Conservation (phyloP, 2,329 filamentous ascomycete species). For the Aspergillus sp. region DNA sequence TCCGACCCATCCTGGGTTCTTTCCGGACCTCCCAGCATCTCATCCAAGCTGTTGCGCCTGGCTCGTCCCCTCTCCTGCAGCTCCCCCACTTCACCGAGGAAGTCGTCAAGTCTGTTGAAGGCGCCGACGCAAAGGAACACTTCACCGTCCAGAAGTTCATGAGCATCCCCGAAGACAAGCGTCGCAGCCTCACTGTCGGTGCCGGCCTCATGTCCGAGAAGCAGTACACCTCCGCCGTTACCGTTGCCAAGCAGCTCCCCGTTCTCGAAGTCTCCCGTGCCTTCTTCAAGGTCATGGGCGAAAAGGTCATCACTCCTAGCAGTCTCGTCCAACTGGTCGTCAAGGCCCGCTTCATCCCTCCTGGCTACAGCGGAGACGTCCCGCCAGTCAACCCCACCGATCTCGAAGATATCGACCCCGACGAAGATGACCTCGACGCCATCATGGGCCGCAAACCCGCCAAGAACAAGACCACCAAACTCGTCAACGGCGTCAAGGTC, state of each 20-base stretch:
- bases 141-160: slow-evolving; percentile 85
- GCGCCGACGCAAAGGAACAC: slow-evolving; percentile 70
- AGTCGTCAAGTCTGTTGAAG: slow-evolving; percentile 49
- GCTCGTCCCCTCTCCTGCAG: slow-evolving; percentile 84
- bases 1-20: slow-evolving; percentile 76
- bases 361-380: slow-evolving; percentile 69
- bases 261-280: slow-evolving; percentile 82
- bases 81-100: slow-evolving; percentile 79
- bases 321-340: slow-evolving; percentile 92
- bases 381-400: slow-evolving; percentile 76
- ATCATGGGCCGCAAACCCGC: slow-evolving; percentile 70
- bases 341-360: slow-evolving; percentile 91
- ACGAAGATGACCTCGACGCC: slow-evolving; percentile 87
- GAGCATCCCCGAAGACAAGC: slow-evolving; percentile 73
- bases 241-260: slow-evolving; percentile 81
- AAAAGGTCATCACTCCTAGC: slow-evolving; percentile 87
- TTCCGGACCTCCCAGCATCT: slow-evolving; percentile 82
- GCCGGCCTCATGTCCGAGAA: slow-evolving; percentile 69
- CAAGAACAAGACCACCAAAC: slow-evolving; percentile 67
- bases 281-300: slow-evolving; percentile 98
- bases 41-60: slow-evolving; percentile 84
- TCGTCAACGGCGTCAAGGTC: slow-evolving; percentile 51
- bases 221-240: slow-evolving; percentile 74
- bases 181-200: slow-evolving; percentile 71
- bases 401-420: slow-evolving; percentile 86